Base-by-base conservation (phyloP, 345 rosid species). In the Balakata baccata region DNA sequence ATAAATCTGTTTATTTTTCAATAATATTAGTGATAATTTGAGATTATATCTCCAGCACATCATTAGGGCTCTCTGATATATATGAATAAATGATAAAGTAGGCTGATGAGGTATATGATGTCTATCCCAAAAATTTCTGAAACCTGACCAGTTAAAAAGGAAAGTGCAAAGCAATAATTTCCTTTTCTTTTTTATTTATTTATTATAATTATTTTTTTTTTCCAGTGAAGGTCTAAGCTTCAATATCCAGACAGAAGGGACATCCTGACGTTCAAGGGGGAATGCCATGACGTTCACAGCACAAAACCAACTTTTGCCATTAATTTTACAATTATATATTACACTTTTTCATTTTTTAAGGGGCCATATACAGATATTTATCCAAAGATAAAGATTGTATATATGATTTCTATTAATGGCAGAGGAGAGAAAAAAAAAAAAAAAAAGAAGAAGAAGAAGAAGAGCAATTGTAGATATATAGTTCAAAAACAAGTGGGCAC, bases 271-370 rank as follows among this genome's bases (percentile, higher is more conserved):
- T 58, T 58, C 70, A 66, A 66, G 23, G 39, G 38, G 16, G 11
- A 49, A 66, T 66, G 56, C 70, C 57, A 50, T 67, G 57, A 67
- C 71, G 70, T 67, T 65, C 53, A 22, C 69, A 46, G 56, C 54
- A 66, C n/a, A 65, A 45, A 7, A 39, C 22, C 41, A 3, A 18
- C 45, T n/a, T 20, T 66, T 22, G 70, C 70, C 8, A 67, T 47
- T 64, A 10, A n/a, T 65, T 49, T 68, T 67, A 29, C 71, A 29
- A 68, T 68, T 29, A 51, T 52, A 14, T 52, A 22, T 20, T 22
- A 7, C 20, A 16, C 71, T 18, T 49, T 64, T 68, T 68, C 2
- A 41, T 49, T 64, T 68, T 68, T 68, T 16, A 0, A 52, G 29
- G 22, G 46, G 46, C 63, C 17, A 18, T 3, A 7, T 41, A 0